Evolutionary conservation across 768 basidiomycete genomes (phyloP), one percentile per base, ranked within the genome.

Genomic region (Boletus rubroflammeus): DNA sequence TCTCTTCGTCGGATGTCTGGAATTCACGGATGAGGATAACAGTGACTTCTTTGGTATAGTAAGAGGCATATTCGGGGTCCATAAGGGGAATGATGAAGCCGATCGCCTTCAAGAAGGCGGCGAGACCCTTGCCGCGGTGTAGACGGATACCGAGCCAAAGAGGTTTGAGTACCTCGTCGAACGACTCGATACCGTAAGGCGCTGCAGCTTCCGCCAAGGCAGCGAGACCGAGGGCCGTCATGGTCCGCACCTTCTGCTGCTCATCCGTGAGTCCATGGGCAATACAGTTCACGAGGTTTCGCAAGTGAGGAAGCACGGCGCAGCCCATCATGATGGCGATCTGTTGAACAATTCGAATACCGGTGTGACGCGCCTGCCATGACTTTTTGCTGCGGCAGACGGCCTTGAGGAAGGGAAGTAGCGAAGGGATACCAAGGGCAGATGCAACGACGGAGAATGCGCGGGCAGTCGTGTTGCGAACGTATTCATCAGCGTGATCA

Each of bases 311-410:
- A 2, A 99, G 81, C 23, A 98, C 93, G 17, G 96, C 96, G 62
- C 97, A 98, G 17, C 96, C 96, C 95, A 98, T 98, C 95, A 98
- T 98, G 66, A 98, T 96, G 19, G 97, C 96, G 47, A 99, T 98
- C 72, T 98, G 97, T 73, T 99, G 97, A 11, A 99, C 94, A 59
- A 99, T 98, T 64, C 97, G 93, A 65, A 99, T 98, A 73, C 97
- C 97, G 5, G 97, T 99, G 72, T 98, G 97, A 55, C 96, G 86
- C 9, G 97, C 97, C 72, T 99, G 97, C 97, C 97, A 99, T 9
- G 95, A 98, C 75, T 99, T 99, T 74, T 98, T 98, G 54, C 92
- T 95, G 44, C 94, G 87, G 75, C 97, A 98, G 53, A 99, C 95
- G 34, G 97, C 96, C 74, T 96, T 96, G 57, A 99, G 79, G 84